Conservation (phyloP, 1,284 basidiomycete genomes). For the Tylopilus sp. region DNA sequence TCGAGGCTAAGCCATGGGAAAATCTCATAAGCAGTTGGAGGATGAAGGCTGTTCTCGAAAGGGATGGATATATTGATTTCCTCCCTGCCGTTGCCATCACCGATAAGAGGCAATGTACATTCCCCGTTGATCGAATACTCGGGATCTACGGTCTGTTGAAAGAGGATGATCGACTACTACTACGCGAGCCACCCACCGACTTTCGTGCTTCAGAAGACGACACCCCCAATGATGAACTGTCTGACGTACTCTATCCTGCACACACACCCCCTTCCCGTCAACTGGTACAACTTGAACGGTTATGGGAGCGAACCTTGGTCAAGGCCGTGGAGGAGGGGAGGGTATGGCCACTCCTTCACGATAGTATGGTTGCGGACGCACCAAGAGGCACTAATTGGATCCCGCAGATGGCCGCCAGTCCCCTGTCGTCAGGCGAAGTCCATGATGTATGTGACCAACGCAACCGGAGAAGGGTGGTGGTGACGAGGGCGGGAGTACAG, state of each 20-base stretch:
- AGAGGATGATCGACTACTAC: slow-evolving; percentile 1
- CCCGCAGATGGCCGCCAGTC: neutral
- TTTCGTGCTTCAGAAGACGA: neutral
- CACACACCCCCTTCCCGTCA: neutral
- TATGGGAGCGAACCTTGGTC: neutral
- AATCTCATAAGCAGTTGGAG: neutral
- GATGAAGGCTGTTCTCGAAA: neutral
- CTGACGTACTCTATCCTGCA: neutral
- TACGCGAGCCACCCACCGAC: neutral
- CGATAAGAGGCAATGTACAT: neutral
- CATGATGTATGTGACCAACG: neutral
- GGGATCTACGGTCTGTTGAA: slow-evolving; percentile 7
- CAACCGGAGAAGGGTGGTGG: neutral
- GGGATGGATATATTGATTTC: neutral
- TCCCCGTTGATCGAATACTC: slow-evolving; percentile 4
- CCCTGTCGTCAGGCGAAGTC: neutral
- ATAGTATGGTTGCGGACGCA: neutral
- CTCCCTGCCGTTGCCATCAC: neutral
- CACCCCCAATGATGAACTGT: neutral
- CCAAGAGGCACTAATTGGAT: slow-evolving; percentile 2
- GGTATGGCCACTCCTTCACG: slow-evolving; percentile 7
- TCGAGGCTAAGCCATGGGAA: neutral
- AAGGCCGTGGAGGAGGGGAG: neutral
- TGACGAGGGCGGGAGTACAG: slow-evolving; percentile 1
- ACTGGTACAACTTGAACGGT: neutral